phyloP scores from a whole-genome alignment of 768 basidiomycete species.

The Gyrodon lividus region DNA sequence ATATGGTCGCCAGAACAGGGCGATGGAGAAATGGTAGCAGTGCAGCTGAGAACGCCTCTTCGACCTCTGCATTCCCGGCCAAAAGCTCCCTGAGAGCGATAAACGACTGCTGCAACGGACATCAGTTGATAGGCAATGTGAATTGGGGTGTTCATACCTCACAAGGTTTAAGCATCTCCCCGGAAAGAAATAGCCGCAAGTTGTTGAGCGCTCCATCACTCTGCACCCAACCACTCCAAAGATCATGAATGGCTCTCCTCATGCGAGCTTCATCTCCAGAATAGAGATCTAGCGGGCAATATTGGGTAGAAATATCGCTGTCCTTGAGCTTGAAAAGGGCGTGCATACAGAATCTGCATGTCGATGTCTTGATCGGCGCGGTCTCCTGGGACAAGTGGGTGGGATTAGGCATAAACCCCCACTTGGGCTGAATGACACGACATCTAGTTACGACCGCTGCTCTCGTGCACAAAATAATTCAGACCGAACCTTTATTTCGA shows the following conservation, averaged over 20 bases:
- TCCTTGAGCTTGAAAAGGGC: conserved; percentile 47
- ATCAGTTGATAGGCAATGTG: conserved; percentile 3
- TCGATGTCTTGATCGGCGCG: conserved; percentile 56
- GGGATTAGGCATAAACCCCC: conserved; percentile 83
- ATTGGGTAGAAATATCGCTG: conserved; percentile 40
- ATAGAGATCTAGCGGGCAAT: conserved; percentile 91
- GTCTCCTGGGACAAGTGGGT: conserved; percentile 60
- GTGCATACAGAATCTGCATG: conserved; percentile 94
- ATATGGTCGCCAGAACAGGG: conserved; percentile 53
- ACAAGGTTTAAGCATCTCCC: conserved; percentile 54
- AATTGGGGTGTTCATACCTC: conserved; percentile 44
- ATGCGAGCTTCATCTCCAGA: conserved; percentile 66
- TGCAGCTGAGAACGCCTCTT: conserved; percentile 49
- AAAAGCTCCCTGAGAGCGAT: conserved; percentile 16
- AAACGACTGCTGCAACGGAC: conserved; percentile 5
- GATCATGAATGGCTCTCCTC: conserved; percentile 55
- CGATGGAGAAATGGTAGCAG: conserved; percentile 48
- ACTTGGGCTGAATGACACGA: conserved; percentile 74
- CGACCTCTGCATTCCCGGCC: conserved; percentile 30
- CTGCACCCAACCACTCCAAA: conserved; percentile 73
- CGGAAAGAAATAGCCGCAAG: conserved; percentile 73
- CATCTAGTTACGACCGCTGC: conserved; percentile 3
- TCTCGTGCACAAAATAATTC: neutral
- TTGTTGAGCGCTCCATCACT: conserved; percentile 75
- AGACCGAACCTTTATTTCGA: conserved; percentile 85